A percentile compares a stretch with the other conserved stretches of the same genome.
These are phyloP conservation scores for Melampsora larici-populina DNA, from an alignment of 1,284 basidiomycete species.

Conservation along the genomic window DNA sequence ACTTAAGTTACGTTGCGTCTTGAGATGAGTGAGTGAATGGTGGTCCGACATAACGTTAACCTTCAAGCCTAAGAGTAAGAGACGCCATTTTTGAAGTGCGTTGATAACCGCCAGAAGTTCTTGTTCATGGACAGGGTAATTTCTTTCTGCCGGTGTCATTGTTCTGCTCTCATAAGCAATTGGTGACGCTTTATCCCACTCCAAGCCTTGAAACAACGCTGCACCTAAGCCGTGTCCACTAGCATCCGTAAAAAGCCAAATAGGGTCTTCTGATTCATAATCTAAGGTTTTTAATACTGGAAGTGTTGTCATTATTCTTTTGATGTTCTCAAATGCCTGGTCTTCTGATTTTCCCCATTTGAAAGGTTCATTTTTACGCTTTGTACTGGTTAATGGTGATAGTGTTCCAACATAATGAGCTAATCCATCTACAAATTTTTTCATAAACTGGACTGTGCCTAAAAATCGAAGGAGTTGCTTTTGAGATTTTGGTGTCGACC, in stretches of 20 bases:
- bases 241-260: too few relatives aligned
- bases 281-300: constrained; percentile 1
- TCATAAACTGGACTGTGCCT: constrained; percentile 55
- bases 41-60: too few relatives aligned
- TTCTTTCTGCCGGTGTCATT: constrained; percentile 19
- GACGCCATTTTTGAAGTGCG: constrained; percentile 4
- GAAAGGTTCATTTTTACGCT: constrained; percentile 6
- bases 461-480: constrained; percentile 55
- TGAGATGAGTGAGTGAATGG: too few relatives aligned
- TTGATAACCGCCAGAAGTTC: constrained; percentile 16
- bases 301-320: too few relatives aligned
- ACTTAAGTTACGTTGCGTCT: too few relatives aligned
- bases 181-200: neutral
- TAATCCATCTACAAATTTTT: constrained; percentile 54
- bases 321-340: too few relatives aligned
- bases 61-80: too few relatives aligned
- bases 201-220: too few relatives aligned
- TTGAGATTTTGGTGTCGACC: constrained; percentile 51
- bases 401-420: constrained; percentile 53
- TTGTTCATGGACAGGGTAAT: too few relatives aligned
- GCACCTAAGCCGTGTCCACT: too few relatives aligned
- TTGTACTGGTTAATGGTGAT: constrained; percentile 52
- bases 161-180: neutral
- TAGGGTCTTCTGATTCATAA: too few relatives aligned
- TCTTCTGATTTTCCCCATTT: too few relatives aligned